A percentile compares a stretch with the other conserved stretches of the same genome.
Evolutionary conservation across 257 asterid species (phyloP).

Genomic region (Knoxia roxburghii): DNA sequence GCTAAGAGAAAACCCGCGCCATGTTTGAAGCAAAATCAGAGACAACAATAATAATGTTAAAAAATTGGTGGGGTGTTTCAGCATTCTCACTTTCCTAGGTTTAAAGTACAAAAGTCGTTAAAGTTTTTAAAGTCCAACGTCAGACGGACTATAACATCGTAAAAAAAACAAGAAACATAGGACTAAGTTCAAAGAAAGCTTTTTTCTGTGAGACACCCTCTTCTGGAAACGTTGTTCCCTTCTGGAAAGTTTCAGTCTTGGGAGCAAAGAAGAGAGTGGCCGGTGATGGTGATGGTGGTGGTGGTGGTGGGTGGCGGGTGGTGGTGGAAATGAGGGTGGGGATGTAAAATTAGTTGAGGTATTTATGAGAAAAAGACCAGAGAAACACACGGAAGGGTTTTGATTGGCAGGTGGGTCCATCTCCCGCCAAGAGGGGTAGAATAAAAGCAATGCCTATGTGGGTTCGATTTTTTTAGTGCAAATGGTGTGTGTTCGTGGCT

Average conservation of each 20-base stretch:
- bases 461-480: not conserved
- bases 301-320: constrained; percentile 2
- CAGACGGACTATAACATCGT: constrained; percentile 8
- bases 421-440: constrained; percentile 36
- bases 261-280: not conserved
- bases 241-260: not conserved
- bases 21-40: constrained; percentile 13
- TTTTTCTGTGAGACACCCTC: not conserved
- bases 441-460: constrained; percentile 37
- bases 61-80: constrained; percentile 18
- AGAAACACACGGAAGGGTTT: constrained; percentile 4
- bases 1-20: constrained; percentile 30
- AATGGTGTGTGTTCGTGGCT: not conserved
- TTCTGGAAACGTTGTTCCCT: no score
- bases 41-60: constrained; percentile 11
- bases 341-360: constrained; percentile 37
- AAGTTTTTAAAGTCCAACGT: not conserved
- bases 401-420: constrained; percentile 35
- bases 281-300: constrained; percentile 5
- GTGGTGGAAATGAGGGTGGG: constrained; percentile 13
- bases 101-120: not conserved
- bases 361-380: constrained; percentile 53
- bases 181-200: not conserved
- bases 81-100: constrained; percentile 17
- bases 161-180: not conserved